phyloP scores from a whole-genome alignment of 2,329 filamentous ascomycete species.

The Gnomoniopsis sp. region DNA sequence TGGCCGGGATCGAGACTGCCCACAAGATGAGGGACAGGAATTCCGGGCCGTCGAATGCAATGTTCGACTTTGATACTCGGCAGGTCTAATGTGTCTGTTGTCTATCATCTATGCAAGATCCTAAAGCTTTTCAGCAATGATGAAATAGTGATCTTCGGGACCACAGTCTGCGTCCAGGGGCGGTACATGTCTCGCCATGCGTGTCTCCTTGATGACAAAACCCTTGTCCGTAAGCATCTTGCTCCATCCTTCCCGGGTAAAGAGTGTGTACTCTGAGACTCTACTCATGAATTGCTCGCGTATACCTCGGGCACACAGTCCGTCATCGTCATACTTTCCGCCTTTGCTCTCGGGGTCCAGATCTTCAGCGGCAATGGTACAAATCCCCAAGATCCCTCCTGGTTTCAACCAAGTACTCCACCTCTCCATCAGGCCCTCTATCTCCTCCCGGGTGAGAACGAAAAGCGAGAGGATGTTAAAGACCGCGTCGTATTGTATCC shows the following conservation, averaged over 20 bases:
- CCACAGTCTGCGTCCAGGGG: constrained; percentile 1
- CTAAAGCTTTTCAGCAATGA: background rate
- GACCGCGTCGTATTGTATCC: constrained; percentile 23
- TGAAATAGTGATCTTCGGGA: background rate
- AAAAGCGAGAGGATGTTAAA: constrained; percentile 27
- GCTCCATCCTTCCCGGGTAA: background rate
- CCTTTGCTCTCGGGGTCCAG: constrained; percentile 2
- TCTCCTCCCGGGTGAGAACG: constrained; percentile 25
- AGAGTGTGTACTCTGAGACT: background rate
- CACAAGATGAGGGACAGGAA: constrained; percentile 46
- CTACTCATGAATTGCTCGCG: constrained; percentile 4
- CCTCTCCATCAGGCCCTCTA: constrained; percentile 19
- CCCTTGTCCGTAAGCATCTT: background rate
- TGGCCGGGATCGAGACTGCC: constrained; percentile 52
- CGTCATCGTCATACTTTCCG: background rate
- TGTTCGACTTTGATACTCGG: constrained; percentile 40
- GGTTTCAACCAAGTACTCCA: constrained; percentile 15
- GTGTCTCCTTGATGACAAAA: background rate
- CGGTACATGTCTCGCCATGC: background rate
- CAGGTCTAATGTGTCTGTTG: constrained; percentile 15
- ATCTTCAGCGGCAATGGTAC: constrained; percentile 4
- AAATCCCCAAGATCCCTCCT: constrained; percentile 20
- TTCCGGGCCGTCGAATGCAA: constrained; percentile 51
- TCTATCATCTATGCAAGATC: background rate
- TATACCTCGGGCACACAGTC: constrained; percentile 1